Conservation (phyloP, 1,139 yeast genomes). For the Williopsis jadinii region DNA sequence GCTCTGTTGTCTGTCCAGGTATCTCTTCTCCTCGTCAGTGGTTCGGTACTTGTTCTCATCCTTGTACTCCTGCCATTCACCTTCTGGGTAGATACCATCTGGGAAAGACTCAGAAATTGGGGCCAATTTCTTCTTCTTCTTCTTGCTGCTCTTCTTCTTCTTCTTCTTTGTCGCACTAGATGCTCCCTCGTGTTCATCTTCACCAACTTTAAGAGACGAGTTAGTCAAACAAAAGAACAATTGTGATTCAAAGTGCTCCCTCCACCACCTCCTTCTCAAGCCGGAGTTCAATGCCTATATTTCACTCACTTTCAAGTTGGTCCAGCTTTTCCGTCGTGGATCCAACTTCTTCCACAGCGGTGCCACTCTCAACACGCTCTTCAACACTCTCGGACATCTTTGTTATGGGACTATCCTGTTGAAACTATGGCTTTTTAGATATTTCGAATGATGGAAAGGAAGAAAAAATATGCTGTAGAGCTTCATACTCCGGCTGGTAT, state of each 20-base stretch:
- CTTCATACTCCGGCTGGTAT: too few species aligned
- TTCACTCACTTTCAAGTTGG: constrained; percentile 8
- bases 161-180: constrained; percentile 24
- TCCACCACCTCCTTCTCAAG: too few species aligned
- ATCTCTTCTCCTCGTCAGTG: constrained; percentile 81
- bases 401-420: too few species aligned
- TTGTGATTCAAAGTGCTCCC: too few species aligned
- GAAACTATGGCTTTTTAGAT: too few species aligned
- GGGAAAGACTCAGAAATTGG: constrained; percentile 66
- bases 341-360: too few species aligned
- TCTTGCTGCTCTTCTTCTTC: constrained; percentile 43
- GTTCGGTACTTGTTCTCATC: constrained; percentile 62
- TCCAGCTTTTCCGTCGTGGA: constrained; percentile 4
- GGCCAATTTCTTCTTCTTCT: constrained; percentile 42
- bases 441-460: too few species aligned
- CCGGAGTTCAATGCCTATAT: neutral
- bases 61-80: constrained; percentile 74
- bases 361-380: too few species aligned
- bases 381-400: too few species aligned
- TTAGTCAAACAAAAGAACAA: neutral
- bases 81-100: constrained; percentile 76
- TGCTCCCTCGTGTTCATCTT: constrained; percentile 9
- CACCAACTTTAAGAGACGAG: constrained; percentile 2
- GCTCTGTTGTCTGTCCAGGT: constrained; percentile 61
- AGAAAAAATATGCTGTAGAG: too few species aligned